A percentile compares a stretch with the other conserved stretches of the same genome.
phyloP scores from a whole-genome alignment of 2,329 filamentous ascomycete species.

The Aspergillus cejpii region DNA sequence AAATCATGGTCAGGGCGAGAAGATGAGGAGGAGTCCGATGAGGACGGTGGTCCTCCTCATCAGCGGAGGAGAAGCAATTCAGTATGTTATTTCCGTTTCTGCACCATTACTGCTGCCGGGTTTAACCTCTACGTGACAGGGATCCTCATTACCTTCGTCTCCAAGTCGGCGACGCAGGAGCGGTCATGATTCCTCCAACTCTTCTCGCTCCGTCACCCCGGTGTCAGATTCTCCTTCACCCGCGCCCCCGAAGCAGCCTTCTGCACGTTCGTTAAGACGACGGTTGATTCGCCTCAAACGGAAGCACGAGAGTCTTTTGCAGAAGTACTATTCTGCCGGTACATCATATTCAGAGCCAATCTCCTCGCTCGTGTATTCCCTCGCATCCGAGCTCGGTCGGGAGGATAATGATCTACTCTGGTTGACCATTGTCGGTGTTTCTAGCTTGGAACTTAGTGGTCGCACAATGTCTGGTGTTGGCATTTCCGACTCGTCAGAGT shows the following conservation, averaged over 20 bases:
- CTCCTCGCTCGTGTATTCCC: conserved; percentile 86
- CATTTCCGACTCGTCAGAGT: conserved; percentile 49
- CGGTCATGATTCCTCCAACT: conserved; percentile 40
- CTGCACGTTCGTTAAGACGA: conserved; percentile 63
- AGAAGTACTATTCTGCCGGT: conserved; percentile 77
- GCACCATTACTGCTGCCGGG: not conserved
- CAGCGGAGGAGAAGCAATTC: conserved; percentile 85
- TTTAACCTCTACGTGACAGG: conserved; percentile 21
- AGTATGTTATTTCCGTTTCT: conserved; percentile 44
- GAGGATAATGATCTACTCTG: conserved; percentile 96
- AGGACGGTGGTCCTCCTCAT: conserved; percentile 66
- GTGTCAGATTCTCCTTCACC: conserved; percentile 37
- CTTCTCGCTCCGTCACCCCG: conserved; percentile 42
- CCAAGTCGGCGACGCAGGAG: conserved; percentile 37
- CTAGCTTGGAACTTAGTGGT: conserved; percentile 87
- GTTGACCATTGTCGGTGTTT: conserved; percentile 89
- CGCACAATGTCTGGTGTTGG: conserved; percentile 75
- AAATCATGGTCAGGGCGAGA: conserved; percentile 71
- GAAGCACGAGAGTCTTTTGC: conserved; percentile 69
- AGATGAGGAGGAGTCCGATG: conserved; percentile 60
- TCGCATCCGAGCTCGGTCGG: conserved; percentile 88
- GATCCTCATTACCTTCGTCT: conserved; percentile 38
- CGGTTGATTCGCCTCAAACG: conserved; percentile 67
- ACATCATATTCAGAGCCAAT: conserved; percentile 92
- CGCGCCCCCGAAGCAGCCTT: conserved; percentile 52